Evolutionary conservation across 768 basidiomycete genomes (phyloP).

Genomic region (Antrodiella citrinella): DNA sequence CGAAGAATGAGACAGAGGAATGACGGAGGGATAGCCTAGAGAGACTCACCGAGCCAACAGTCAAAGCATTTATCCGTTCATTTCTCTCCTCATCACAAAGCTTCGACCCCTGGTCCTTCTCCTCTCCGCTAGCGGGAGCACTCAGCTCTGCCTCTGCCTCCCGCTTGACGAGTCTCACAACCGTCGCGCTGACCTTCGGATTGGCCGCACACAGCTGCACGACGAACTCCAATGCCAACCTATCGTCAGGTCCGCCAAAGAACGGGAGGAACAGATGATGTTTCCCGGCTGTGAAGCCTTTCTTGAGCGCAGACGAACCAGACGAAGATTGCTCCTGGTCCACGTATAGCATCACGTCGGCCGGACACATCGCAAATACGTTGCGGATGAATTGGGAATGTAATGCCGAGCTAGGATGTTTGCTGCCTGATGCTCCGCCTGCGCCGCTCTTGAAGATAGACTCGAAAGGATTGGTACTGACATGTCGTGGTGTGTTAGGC

Average conservation of each 20-base stretch:
- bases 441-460: constrained; percentile 38
- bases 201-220: constrained; percentile 69
- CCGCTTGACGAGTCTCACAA: constrained; percentile 54
- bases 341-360: constrained; percentile 79
- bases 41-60: constrained; percentile 40
- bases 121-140: constrained; percentile 3
- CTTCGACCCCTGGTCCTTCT: constrained; percentile 23
- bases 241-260: constrained; percentile 92
- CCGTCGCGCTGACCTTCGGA: constrained; percentile 60
- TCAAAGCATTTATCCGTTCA: constrained; percentile 22
- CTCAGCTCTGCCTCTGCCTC: constrained; percentile 21
- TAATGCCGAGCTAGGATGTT: constrained; percentile 38
- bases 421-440: constrained; percentile 20
- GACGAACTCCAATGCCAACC: constrained; percentile 77
- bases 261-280: constrained; percentile 83
- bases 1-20: background rate
- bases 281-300: constrained; percentile 18
- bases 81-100: constrained; percentile 12
- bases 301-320: background rate
- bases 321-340: constrained; percentile 37
- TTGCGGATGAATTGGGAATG: constrained; percentile 82
- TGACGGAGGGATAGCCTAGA: background rate
- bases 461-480: constrained; percentile 65
- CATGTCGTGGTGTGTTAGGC: constrained; percentile 17
- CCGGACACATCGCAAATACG: constrained; percentile 62